Conservation (phyloP, 441 rosid species). For the Gossypium davidsonii region DNA sequence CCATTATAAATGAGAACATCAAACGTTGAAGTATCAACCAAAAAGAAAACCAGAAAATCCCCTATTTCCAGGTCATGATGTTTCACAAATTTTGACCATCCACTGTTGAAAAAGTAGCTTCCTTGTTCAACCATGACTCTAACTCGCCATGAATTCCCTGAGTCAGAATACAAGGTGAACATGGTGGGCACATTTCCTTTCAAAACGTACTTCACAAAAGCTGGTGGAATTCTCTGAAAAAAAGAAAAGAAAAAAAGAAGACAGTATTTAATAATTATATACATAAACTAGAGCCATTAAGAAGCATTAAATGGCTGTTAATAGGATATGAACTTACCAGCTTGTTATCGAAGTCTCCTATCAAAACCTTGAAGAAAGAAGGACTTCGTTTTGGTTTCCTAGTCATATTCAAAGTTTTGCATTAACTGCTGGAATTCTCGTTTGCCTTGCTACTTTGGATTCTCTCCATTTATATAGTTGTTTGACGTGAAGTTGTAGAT, state of each 20-base stretch:
- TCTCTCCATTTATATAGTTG: no score
- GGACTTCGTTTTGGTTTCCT: slow-evolving; percentile 15
- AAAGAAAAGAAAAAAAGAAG: no score
- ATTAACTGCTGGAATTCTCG: no score
- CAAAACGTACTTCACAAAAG: slow-evolving; percentile 10
- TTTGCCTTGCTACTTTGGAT: no score
- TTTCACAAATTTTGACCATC: slow-evolving; percentile 10
- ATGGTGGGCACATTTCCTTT: not conserved
- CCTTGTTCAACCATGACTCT: not conserved
- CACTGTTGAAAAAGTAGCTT: not conserved
- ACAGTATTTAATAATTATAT: not conserved
- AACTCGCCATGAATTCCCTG: not conserved
- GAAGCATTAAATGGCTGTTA: no score
- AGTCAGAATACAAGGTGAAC: not conserved
- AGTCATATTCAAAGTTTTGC: not conserved
- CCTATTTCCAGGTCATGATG: not conserved
- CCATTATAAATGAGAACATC: not conserved
- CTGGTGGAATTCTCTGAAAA: slow-evolving; percentile 11
- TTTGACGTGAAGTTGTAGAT: no score
- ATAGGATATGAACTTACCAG: not conserved
- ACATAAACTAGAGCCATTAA: not conserved
- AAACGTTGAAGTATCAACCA: not conserved
- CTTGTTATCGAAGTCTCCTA: not conserved
- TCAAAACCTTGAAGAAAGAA: slow-evolving; percentile 5
- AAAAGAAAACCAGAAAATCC: slow-evolving; percentile 10